Conservation (phyloP, 805 yeast genomes). For the Saccharomycopsis sp. region DNA sequence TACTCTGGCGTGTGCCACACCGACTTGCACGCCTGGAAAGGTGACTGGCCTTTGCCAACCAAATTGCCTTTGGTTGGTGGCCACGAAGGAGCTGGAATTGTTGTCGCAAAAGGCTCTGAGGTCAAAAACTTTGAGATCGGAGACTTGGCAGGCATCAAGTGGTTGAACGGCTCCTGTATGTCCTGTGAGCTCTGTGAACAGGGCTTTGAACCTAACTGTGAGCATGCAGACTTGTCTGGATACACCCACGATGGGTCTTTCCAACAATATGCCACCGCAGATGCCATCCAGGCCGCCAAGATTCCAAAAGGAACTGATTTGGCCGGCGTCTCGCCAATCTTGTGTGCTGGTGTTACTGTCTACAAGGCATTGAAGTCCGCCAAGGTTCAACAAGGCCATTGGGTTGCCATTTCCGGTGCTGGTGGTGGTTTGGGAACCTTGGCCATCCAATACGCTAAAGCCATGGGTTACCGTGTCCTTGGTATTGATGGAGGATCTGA, state of each 20-base stretch:
- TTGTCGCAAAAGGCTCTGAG: conserved; percentile 66
- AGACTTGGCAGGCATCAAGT: conserved; percentile 76
- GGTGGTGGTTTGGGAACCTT: conserved; percentile 76
- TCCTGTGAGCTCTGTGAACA: conserved; percentile 68
- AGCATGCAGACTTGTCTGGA: conserved; percentile 68
- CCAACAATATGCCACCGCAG: conserved; percentile 87
- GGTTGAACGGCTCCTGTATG: conserved; percentile 76
- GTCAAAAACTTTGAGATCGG: conserved; percentile 71
- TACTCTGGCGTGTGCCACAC: conserved; percentile 75
- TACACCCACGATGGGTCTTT: conserved; percentile 87
- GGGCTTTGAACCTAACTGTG: conserved; percentile 66
- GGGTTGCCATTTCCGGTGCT: conserved; percentile 75
- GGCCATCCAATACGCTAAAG: conserved; percentile 68
- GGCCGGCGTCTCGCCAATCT: conserved; percentile 70
- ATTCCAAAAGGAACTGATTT: conserved; percentile 71
- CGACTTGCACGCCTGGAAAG: conserved; percentile 69
- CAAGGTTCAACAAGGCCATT: conserved; percentile 58
- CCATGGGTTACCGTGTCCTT: conserved; percentile 68
- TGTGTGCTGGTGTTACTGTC: conserved; percentile 89
- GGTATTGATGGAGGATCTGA: conserved; percentile 68
- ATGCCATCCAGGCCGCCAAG: conserved; percentile 78
- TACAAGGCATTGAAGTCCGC: conserved; percentile 87
- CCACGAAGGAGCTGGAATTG: conserved; percentile 86
- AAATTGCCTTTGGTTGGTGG: conserved; percentile 76
- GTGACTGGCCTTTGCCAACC: conserved; percentile 60